A percentile compares a stretch with the other conserved stretches of the same genome.
Conservation (phyloP, 1,139 yeast species). For the Nadsonia commutata region DNA sequence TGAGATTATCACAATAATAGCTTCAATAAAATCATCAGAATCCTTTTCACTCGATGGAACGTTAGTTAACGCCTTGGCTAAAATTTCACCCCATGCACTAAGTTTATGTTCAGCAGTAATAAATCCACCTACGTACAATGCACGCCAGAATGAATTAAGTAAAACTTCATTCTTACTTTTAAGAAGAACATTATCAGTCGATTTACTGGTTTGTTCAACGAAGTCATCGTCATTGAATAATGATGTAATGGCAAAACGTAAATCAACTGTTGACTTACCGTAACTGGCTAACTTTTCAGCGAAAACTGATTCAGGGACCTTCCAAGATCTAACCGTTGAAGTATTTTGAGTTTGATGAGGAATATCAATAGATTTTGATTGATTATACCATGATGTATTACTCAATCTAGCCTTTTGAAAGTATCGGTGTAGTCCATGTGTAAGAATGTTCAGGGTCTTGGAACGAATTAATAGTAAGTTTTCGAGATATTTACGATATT, state of each 20-base stretch:
- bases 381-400: background rate
- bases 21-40: constrained; percentile 18
- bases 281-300: constrained; percentile 1
- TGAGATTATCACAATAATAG: constrained; percentile 16
- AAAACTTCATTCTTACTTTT: constrained; percentile 7
- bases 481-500: constrained; percentile 43
- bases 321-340: constrained; percentile 12
- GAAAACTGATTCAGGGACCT: constrained; percentile 8
- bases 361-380: constrained; percentile 8
- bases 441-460: constrained; percentile 49
- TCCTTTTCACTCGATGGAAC: constrained; percentile 9
- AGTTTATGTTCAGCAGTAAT: constrained; percentile 31
- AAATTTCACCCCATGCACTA: constrained; percentile 42
- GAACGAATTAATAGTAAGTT: constrained; percentile 38
- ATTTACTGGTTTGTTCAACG: constrained; percentile 10
- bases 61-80: constrained; percentile 22
- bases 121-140: constrained; percentile 42
- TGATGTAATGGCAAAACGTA: background rate
- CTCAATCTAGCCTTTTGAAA: constrained; percentile 33
- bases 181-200: constrained; percentile 36
- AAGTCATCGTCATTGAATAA: constrained; percentile 2
- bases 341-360: constrained; percentile 13
- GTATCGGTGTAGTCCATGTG: constrained; percentile 68
- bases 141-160: constrained; percentile 40
- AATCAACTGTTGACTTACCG: background rate